phyloP scores from a whole-genome alignment of 1,139 yeast species.

The Blastobotrys buckinghamii region DNA sequence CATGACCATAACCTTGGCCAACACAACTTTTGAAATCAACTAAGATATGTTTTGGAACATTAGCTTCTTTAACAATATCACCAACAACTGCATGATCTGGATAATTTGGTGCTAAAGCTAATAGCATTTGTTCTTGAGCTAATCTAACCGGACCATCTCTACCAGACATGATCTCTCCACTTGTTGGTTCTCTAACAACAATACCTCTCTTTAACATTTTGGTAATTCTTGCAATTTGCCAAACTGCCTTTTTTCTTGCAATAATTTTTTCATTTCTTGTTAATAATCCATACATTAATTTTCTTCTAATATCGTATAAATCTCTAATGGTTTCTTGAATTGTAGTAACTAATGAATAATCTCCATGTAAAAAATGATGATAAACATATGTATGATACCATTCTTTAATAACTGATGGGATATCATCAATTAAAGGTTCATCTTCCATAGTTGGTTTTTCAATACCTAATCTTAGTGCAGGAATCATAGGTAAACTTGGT shows the following conservation, averaged over 20 bases:
- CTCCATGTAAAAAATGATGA: constrained; percentile 30
- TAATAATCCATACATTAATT: constrained; percentile 49
- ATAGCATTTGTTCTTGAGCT: constrained; percentile 62
- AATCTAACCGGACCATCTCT: constrained; percentile 48
- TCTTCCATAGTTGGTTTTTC: constrained; percentile 24
- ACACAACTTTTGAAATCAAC: constrained; percentile 73
- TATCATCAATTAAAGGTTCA: constrained; percentile 33
- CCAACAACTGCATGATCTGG: constrained; percentile 42
- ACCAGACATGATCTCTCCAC: constrained; percentile 57
- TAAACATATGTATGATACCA: constrained; percentile 32
- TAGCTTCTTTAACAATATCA: constrained; percentile 29
- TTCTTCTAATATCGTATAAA: constrained; percentile 59
- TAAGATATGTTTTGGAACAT: constrained; percentile 65
- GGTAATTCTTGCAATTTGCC: constrained; percentile 57
- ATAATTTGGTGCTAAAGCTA: constrained; percentile 69
- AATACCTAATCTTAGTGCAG: constrained; percentile 27
- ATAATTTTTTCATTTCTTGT: constrained; percentile 53
- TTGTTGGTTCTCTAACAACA: constrained; percentile 63
- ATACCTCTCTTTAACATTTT: constrained; percentile 63
- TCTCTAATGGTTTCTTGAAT: constrained; percentile 36
- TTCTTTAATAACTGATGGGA: constrained; percentile 30
- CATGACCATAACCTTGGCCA: constrained; percentile 49
- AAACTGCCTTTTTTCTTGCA: constrained; percentile 56
- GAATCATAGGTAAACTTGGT: constrained; percentile 27
- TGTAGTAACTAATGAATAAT: constrained; percentile 34